phyloP scores from a whole-genome alignment of 1,284 basidiomycete genomes.

The Lentinula novae-zelandiae region DNA sequence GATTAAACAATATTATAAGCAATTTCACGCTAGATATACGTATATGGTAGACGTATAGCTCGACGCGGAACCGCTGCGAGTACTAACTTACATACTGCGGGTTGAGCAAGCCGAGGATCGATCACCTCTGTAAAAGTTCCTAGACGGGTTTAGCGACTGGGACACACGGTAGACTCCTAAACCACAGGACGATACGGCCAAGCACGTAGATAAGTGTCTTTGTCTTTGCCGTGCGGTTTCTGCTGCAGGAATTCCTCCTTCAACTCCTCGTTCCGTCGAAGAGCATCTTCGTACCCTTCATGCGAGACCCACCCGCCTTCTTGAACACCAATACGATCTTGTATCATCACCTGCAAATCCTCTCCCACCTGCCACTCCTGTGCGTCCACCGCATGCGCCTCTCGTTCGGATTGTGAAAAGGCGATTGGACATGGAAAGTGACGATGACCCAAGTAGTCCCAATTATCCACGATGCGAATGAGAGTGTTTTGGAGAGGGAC shows the following conservation, averaged over 20 bases:
- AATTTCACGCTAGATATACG: too few species aligned
- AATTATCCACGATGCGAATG: not conserved
- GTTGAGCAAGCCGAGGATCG: too few species aligned
- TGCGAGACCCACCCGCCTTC: not conserved
- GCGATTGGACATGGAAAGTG: not conserved
- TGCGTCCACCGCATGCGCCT: too few species aligned
- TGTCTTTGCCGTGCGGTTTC: too few species aligned
- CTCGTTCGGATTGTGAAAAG: too few species aligned
- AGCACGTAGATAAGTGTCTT: not conserved
- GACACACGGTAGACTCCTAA: too few species aligned
- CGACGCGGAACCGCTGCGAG: too few species aligned
- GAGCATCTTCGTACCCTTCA: not conserved
- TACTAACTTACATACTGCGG: too few species aligned
- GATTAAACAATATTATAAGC: too few species aligned
- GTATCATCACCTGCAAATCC: not conserved
- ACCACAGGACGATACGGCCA: not conserved
- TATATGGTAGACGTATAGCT: too few species aligned
- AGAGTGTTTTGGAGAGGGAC: not conserved
- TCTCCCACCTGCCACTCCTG: not conserved
- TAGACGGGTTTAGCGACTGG: too few species aligned
- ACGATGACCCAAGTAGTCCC: not conserved
- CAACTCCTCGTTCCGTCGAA: not conserved
- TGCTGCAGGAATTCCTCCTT: not conserved
- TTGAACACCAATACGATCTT: not conserved
- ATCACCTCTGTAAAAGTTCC: too few species aligned